Evolutionary conservation across 352 stramenopile genomes (phyloP), one percentile per base, ranked within the genome.

Genomic region (Phytophthora brassicae): DNA sequence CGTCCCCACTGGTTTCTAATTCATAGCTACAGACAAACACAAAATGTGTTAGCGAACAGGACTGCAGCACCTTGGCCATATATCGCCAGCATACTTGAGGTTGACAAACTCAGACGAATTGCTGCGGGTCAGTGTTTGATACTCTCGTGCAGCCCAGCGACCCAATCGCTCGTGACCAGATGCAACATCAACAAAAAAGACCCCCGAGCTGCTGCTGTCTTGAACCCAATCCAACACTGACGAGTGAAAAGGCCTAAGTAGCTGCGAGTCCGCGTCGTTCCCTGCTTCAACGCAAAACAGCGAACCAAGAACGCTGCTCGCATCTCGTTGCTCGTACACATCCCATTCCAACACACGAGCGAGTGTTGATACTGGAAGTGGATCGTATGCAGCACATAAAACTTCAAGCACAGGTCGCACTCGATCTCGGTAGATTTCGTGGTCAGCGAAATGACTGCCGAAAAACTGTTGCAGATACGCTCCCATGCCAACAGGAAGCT

Each of bases 381-480:
- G 83, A 54, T 90, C 81, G 43, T 80, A 92, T 9, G 83, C 76
- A 4, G 83, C 81, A 58, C 83, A 89, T 4, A 88, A 51, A 5
- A 90, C 80, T 38, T 92, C 83, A 9, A 92, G 67, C 12, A 90
- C 77, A 0, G 83, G 83, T 0, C 79, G 83, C 23, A 92, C 75
- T 35, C 70, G 70, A 26, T 56, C 64, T 59, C 81, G 84, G 67
- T 88, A 92, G 29, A 64, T 56, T 11, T 74, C 47, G 16, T 56
- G 59, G 4, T 68, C 59, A 26, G 77, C 68, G 56, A 90, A 92
- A 59, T 90, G 81, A 17, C 67, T 86, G 26, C 77, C 73, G 47
- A 92, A 92, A 54, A 88, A 89, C 47, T 90, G 79, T 13, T 80
- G 75, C 12, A 92, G 62, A 59, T 84, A 90, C 0, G 81, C 79